Evolutionary conservation across 257 asterid species (phyloP), one percentile per base, ranked within the genome.

Genomic region (Scutellaria galericulata): DNA sequence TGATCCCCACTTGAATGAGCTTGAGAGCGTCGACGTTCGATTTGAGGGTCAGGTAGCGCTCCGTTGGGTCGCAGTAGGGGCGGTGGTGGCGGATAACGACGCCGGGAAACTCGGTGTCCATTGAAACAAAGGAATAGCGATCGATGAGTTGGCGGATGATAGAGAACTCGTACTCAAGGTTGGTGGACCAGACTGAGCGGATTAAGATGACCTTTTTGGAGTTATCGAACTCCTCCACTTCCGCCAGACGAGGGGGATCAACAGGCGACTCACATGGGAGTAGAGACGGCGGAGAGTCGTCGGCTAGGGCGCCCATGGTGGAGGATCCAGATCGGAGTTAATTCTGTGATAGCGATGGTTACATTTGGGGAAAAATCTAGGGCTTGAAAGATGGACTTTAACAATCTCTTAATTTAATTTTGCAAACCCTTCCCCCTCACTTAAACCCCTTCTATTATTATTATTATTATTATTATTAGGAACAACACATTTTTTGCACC

Each of bases 1-100:
- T 89, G 69, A 91, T 78, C 22, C 96, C 97, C 24, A 91, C 94
- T 73, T 91, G 97, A 53, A 91, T 91, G 37, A 91, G 88, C 79
- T 91, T 89, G 11, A 89, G 85, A 0, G 81, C 81, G 64, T 91
- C 97, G 4, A 91, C 97, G 64, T 89, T 91, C 5, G 85, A 48
- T 77, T 89, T 91, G 45, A 91, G 87, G 0, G 83, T 79, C 48
- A 64, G 75, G 83, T 89, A 91, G 64, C 77, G 88, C n/a, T 84
- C 84, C 15, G 35, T 24, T 1, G 91, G 92, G 81, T 70, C 73
- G 27, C 83, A 78, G 35, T 37, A 79, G n/a, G 77, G 80, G 54
- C 53, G 56, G 55, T 80, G 80, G 46, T 74, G 85, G 48, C 86
- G 87, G 80, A 77, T 47, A 20, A 91, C 80, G 10, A 87, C 84